These are phyloP conservation scores for Mycena polygramma DNA, from an alignment of 768 basidiomycete species.

Conservation along the genomic window DNA sequence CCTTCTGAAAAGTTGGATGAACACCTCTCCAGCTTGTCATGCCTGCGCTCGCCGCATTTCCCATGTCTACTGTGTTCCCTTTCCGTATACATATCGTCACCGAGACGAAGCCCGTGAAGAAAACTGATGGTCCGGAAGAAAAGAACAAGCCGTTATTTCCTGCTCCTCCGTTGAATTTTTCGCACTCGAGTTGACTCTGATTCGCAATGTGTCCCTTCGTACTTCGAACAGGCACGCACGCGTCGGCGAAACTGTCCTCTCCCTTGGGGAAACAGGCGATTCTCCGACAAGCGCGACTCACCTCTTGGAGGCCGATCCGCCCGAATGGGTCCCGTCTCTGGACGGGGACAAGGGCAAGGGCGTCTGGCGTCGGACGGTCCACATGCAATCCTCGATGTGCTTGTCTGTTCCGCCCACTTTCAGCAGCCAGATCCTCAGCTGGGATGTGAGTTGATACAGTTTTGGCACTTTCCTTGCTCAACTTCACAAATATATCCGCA, in stretches of 20 bases:
- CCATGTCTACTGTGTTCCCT: slow-evolving; percentile 22
- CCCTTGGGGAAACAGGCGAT: slow-evolving; percentile 13
- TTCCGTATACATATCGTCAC: slow-evolving; percentile 23
- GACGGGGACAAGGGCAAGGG: slow-evolving; percentile 16
- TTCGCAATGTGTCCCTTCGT: slow-evolving; percentile 19
- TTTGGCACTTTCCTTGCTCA: background rate
- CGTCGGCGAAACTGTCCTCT: slow-evolving; percentile 5
- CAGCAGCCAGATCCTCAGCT: slow-evolving; percentile 8
- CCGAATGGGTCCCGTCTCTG: slow-evolving; percentile 19
- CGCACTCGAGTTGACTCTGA: slow-evolving; percentile 9
- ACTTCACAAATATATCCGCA: background rate
- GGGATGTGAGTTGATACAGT: slow-evolving; percentile 15
- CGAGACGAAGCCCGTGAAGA: slow-evolving; percentile 24
- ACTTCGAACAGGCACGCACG: background rate
- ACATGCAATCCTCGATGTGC: slow-evolving; percentile 19
- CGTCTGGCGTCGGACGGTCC: slow-evolving; percentile 26
- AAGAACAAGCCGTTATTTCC: slow-evolving; percentile 20
- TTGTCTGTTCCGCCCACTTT: slow-evolving; percentile 18
- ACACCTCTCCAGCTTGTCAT: slow-evolving; percentile 11
- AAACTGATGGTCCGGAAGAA: slow-evolving; percentile 14
- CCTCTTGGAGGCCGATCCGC: slow-evolving; percentile 12
- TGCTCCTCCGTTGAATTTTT: slow-evolving; percentile 17
- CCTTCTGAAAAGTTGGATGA: background rate
- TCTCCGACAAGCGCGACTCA: slow-evolving; percentile 1
- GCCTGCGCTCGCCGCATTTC: slow-evolving; percentile 23